Base-by-base conservation (phyloP, 768 basidiomycete genomes). In the Pleurotus platypus region DNA sequence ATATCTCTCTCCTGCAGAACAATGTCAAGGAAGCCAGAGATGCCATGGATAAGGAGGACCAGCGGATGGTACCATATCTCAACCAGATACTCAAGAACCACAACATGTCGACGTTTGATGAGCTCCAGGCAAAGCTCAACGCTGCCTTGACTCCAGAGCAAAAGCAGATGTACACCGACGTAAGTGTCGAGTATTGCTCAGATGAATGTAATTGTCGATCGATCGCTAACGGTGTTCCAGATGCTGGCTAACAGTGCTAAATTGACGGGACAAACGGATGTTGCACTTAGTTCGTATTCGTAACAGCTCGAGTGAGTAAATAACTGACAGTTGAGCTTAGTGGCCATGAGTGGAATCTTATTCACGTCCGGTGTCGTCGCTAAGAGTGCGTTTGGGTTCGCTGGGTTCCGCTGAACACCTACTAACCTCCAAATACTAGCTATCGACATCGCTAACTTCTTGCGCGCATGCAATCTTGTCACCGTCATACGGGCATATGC, bases 261-360 rank as follows among this genome's bases (percentile, higher is more conserved):
- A 27, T 27, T 56, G 13, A 16, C 37, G n/a, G 18, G 37, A 16
- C 37, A 38, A n/a, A 53, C 50, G 20, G 50, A 53, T 40, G 40
- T 38, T 20, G 50, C 50, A 7, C 37, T 53, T 18, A 53, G 50
- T 53, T 13, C 13, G 50, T 24, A 15, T 13, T 40, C 15, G 20
- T 13, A 5, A 0, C 9, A 20, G 42, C 35, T 8, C 20, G 11
- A 3, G 18, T 11, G 13, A 9, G n/a, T n/a, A n/a, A n/a, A 13
- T 18, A 9, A 6, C 37, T 40, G 20, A 38, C 15, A 13, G 18
- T 20, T 22, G 27, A 13, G 13, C 16, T 9, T 13, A 53, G 50
- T 53, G 50, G 50, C 50, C 38, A 53, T 53, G 50, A 53, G 50
- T 53, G 50, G 50, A 37, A 53, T 53, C 50, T 27, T 53, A 20